A percentile compares a stretch with the other conserved stretches of the same genome.
Conservation (phyloP, 345 rosid genomes). For the Excoecaria agallocha region DNA sequence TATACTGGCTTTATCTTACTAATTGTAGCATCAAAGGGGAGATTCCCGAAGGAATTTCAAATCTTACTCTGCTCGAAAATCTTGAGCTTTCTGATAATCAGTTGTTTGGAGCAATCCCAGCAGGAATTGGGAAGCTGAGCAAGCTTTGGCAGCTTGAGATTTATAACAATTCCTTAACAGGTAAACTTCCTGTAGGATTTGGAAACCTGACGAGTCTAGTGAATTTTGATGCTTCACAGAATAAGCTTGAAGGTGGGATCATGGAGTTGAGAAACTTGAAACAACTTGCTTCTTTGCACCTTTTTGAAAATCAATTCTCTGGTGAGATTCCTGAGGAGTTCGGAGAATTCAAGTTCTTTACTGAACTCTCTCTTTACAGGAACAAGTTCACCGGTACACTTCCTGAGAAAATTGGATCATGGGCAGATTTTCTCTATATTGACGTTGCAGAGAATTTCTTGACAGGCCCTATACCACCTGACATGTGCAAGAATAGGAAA, state of each 20-base stretch:
- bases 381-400: conserved; percentile 69
- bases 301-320: conserved; percentile 56
- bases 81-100: conserved; percentile 66
- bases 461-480: conserved; percentile 74
- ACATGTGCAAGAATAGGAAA: conserved; percentile 70
- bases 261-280: conserved; percentile 50
- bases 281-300: conserved; percentile 48
- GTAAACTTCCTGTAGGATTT: conserved; percentile 60
- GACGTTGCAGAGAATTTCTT: conserved; percentile 78
- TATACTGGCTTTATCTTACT: conserved; percentile 66
- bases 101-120: conserved; percentile 58
- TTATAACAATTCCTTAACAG: conserved; percentile 58
- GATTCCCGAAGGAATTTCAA: conserved; percentile 64
- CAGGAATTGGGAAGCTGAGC: conserved; percentile 43
- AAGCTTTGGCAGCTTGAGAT: conserved; percentile 69
- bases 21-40: conserved; percentile 67
- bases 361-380: conserved; percentile 50
- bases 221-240: conserved; percentile 61
- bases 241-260: conserved; percentile 61
- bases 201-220: conserved; percentile 50
- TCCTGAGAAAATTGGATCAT: conserved; percentile 65
- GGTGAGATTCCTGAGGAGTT: conserved; percentile 71
- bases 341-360: conserved; percentile 58
- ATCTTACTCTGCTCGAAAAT: conserved; percentile 51
- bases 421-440: conserved; percentile 42